Evolutionary conservation across 768 basidiomycete species (phyloP).

Genomic region (Russula earlei): DNA sequence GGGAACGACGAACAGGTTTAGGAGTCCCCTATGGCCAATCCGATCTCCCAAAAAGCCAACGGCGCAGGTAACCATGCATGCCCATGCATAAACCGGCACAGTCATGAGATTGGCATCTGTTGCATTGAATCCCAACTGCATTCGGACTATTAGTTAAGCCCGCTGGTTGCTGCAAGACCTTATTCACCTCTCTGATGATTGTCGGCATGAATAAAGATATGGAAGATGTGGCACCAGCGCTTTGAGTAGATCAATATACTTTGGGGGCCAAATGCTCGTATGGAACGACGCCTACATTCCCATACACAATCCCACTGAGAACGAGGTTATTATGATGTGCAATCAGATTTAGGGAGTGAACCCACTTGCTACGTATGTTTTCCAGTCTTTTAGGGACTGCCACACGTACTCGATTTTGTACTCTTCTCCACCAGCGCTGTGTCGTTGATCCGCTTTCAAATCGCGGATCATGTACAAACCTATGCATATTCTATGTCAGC

Average conservation of each 20-base stretch:
- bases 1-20: neutral
- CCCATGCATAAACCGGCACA: neutral
- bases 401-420: neutral
- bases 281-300: neutral
- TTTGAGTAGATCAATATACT: neutral
- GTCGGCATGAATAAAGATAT: neutral
- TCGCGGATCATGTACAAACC: neutral
- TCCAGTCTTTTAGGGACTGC: neutral
- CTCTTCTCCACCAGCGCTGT: neutral
- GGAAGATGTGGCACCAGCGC: neutral
- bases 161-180: neutral
- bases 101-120: neutral
- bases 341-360: neutral
- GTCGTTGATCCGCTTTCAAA: neutral
- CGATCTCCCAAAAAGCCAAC: neutral
- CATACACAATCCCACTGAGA: neutral
- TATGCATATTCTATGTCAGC: neutral
- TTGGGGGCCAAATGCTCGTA: neutral
- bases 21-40: neutral
- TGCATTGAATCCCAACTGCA: neutral
- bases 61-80: neutral
- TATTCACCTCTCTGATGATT: neutral
- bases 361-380: neutral
- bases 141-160: neutral
- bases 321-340: neutral